Conservation (phyloP, 192 early-diverging fungal species). For the Linnemannia elongata region DNA sequence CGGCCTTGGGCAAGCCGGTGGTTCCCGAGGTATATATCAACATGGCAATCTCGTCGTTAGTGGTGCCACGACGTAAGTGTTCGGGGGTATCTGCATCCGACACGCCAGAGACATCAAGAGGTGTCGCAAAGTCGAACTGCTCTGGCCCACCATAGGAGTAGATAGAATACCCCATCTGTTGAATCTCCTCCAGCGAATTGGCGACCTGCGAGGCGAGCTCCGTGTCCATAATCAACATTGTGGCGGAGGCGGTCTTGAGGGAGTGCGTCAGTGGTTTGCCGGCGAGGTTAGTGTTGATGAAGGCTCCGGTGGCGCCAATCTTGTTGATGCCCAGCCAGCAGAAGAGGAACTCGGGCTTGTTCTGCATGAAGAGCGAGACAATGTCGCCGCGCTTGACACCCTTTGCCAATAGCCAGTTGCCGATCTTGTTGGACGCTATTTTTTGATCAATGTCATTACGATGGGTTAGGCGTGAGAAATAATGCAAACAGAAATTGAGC, state of each 20-base stretch:
- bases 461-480: not conserved
- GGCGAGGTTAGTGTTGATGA: constrained; percentile 74
- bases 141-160: constrained; percentile 29
- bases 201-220: constrained; percentile 38
- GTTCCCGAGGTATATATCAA: constrained; percentile 70
- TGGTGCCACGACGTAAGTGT: constrained; percentile 2
- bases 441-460: not conserved
- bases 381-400: constrained; percentile 55
- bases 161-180: constrained; percentile 33
- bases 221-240: constrained; percentile 45
- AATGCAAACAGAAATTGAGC: not conserved
- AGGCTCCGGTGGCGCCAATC: constrained; percentile 69
- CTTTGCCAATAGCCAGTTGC: constrained; percentile 44
- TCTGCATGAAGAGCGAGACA: constrained; percentile 71
- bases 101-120: constrained; percentile 17
- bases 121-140: constrained; percentile 55
- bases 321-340: constrained; percentile 68
- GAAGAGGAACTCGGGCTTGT: constrained; percentile 71
- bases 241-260: constrained; percentile 51
- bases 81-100: constrained; percentile 32
- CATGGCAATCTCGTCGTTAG: constrained; percentile 50
- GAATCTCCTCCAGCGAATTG: constrained; percentile 28
- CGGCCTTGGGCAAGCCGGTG: constrained; percentile 74
- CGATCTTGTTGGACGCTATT: constrained; percentile 36
- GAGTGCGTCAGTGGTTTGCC: constrained; percentile 61